A percentile compares a stretch with the other conserved stretches of the same genome.
Conservation (phyloP, 2,329 filamentous ascomycete genomes). For the Exophiala sideris region DNA sequence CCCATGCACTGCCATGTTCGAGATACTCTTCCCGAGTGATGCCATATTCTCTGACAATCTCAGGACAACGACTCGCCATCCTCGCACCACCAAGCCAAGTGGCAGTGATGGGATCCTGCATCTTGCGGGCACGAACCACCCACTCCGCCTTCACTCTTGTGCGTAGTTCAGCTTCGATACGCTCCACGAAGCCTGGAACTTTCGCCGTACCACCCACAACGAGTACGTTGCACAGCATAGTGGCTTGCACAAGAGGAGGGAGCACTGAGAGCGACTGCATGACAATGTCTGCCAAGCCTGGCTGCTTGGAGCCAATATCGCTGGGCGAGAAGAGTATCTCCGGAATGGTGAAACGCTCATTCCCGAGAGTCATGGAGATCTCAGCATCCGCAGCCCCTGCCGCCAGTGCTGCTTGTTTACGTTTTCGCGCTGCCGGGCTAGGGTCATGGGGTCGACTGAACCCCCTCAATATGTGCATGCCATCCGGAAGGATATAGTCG, state of each 20-base stretch:
- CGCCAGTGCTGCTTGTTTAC: constrained; percentile 48
- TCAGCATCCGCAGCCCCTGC: constrained; percentile 56
- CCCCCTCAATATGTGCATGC: constrained; percentile 61
- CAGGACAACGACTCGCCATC: constrained; percentile 63
- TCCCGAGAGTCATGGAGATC: constrained; percentile 80
- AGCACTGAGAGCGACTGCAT: constrained; percentile 71
- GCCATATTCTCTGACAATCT: constrained; percentile 61
- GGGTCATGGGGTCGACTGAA: constrained; percentile 76
- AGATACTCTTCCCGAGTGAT: constrained; percentile 91
- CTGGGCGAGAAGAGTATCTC: constrained; percentile 84
- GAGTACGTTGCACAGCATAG: constrained; percentile 79
- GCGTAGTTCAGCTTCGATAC: constrained; percentile 69
- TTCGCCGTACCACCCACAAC: constrained; percentile 83
- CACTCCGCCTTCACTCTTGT: constrained; percentile 72
- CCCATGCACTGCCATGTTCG: constrained; percentile 74
- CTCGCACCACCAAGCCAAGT: constrained; percentile 84
- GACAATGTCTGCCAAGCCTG: constrained; percentile 77
- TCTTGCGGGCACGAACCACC: constrained; percentile 67
- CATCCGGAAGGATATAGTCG: constrained; percentile 90
- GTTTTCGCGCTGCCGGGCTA: constrained; percentile 51
- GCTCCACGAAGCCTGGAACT: constrained; percentile 75
- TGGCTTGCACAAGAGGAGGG: constrained; percentile 79
- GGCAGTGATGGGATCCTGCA: constrained; percentile 70
- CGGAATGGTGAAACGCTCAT: constrained; percentile 86
- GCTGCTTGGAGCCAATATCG: constrained; percentile 80